Percentiles rank a stretch among this genome's conserved stretches.
Evolutionary conservation across 208 protist species (phyloP).

Genomic region (Leishmania lainsoni): DNA sequence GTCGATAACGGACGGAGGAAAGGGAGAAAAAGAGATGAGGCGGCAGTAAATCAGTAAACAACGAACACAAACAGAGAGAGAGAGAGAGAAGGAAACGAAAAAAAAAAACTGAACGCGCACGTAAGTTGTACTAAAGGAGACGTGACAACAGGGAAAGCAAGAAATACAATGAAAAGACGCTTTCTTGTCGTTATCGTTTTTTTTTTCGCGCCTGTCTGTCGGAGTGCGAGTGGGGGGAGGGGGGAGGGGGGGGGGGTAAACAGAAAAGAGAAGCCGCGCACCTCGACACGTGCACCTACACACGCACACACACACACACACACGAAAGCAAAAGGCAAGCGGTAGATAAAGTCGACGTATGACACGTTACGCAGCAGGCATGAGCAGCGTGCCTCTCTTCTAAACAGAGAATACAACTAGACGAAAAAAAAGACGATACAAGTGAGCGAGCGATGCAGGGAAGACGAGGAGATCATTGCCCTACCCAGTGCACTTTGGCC

Average conservation of each 20-base stretch:
- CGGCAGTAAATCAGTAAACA: not conserved
- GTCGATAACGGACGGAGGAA: not conserved
- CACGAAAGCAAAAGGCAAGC: not conserved
- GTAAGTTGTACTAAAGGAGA: slow-evolving; percentile 1
- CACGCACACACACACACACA: not conserved
- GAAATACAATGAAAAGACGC: too few species aligned
- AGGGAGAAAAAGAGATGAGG: not conserved
- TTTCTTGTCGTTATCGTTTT: too few species aligned
- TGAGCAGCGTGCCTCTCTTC: not conserved
- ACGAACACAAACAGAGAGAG: not conserved
- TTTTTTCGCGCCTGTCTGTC: not conserved
- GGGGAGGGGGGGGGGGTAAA: not conserved
- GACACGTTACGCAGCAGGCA: not conserved
- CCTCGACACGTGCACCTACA: not conserved
- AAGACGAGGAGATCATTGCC: not conserved
- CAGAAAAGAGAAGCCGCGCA: not conserved
- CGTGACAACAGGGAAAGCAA: not conserved
- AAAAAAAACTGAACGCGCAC: not conserved
- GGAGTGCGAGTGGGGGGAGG: not conserved
- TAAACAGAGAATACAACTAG: not conserved
- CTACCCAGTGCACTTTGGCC: not conserved
- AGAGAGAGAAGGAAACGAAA: not conserved
- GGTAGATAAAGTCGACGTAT: not conserved
- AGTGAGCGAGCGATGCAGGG: not conserved
- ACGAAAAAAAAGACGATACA: not conserved